These are phyloP conservation scores for Melaleuca quinquenervia DNA, from an alignment of 345 rosid species.

Conservation along the genomic window DNA sequence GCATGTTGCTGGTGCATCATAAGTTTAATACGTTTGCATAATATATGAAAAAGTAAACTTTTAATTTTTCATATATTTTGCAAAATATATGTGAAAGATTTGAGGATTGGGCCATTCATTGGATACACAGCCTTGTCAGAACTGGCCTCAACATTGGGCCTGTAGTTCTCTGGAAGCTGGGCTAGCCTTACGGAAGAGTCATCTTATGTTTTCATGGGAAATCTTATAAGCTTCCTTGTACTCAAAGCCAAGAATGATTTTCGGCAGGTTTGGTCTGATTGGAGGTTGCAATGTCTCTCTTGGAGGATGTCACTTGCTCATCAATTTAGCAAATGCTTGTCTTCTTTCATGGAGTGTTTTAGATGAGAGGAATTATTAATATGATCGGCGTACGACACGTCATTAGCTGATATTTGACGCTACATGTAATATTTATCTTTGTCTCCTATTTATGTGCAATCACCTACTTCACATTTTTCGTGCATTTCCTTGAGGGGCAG, in stretches of 20 bases:
- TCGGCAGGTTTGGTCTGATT: not conserved
- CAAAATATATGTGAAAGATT: not conserved
- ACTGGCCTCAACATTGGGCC: not conserved
- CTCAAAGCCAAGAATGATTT: not conserved
- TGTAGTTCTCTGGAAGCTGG: not conserved
- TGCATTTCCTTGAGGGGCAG: not conserved
- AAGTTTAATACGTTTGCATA: no score
- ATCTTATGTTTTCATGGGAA: not conserved
- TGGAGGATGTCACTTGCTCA: not conserved
- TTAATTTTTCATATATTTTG: no score
- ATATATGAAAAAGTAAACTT: no score
- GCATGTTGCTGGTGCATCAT: no score
- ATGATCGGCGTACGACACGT: not conserved
- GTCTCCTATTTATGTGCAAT: not conserved
- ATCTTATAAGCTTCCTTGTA: not conserved
- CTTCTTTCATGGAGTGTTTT: not conserved
- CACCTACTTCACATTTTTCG: not conserved
- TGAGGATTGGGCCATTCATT: not conserved
- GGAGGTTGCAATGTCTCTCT: not conserved
- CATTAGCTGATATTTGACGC: rapidly evolving
- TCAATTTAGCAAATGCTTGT: not conserved
- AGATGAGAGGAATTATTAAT: not conserved
- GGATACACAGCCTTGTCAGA: not conserved
- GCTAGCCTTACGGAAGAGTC: not conserved
- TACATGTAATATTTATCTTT: not conserved